Percentiles rank a stretch among this genome's conserved stretches.
phyloP scores from a whole-genome alignment of 2,329 filamentous ascomycete genomes.

The Penicillium palitans region DNA sequence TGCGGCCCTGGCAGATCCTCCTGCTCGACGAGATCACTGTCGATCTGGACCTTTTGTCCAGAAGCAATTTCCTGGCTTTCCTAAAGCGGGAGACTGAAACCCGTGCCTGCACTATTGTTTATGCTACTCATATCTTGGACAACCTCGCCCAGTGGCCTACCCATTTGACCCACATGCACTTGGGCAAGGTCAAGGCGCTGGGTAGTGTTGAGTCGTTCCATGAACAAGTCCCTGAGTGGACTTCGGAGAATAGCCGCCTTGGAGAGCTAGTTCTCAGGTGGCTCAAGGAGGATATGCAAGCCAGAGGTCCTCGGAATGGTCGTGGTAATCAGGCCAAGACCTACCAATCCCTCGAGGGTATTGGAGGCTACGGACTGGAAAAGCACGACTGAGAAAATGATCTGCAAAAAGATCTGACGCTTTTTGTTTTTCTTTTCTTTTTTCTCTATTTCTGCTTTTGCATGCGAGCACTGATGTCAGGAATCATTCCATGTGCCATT shows the following conservation, averaged over 20 bases:
- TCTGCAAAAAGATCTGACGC: background rate
- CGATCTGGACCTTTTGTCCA: constrained; percentile 83
- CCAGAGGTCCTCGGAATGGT: constrained; percentile 73
- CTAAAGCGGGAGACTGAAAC: constrained; percentile 82
- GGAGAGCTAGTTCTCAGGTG: constrained; percentile 86
- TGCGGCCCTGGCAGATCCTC: constrained; percentile 87
- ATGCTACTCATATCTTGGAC: constrained; percentile 95
- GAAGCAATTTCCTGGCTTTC: constrained; percentile 82
- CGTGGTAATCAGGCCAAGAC: constrained; percentile 52
- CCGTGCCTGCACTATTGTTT: constrained; percentile 86
- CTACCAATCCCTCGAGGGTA: constrained; percentile 57
- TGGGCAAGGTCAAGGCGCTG: constrained; percentile 85
- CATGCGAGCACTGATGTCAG: constrained; percentile 3
- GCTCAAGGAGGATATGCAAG: constrained; percentile 76
- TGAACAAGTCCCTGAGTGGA: constrained; percentile 51
- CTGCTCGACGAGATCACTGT: constrained; percentile 97
- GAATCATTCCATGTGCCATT: constrained; percentile 21
- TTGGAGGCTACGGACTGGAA: constrained; percentile 65
- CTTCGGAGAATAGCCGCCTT: constrained; percentile 74
- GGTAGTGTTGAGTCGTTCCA: constrained; percentile 72
- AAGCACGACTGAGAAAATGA: constrained; percentile 32
- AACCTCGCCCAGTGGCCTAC: constrained; percentile 94
- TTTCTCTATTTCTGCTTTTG: constrained; percentile 1
- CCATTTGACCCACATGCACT: constrained; percentile 92
- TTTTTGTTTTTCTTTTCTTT: background rate